Conservation (phyloP, 495 filamentous ascomycete species). For the Hypoxylon perforatum region DNA sequence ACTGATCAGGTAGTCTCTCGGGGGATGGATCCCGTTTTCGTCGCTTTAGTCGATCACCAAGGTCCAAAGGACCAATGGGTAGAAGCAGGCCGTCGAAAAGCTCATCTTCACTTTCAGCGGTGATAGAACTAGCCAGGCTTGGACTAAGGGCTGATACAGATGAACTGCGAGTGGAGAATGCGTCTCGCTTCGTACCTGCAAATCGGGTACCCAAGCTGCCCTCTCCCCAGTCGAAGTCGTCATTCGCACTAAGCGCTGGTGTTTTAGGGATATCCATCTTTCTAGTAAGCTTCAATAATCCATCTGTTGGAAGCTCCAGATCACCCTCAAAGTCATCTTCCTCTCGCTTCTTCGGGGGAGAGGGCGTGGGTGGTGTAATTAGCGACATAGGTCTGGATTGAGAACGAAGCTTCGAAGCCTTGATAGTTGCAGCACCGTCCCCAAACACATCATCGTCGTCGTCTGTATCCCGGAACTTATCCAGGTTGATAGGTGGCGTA, state of each 20-base stretch:
- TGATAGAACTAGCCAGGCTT: constrained; percentile 88
- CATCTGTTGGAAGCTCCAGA: constrained; percentile 74
- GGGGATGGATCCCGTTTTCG: constrained; percentile 66
- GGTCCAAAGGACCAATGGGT: constrained; percentile 83
- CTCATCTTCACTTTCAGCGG: constrained; percentile 94
- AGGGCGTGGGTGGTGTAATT: constrained; percentile 66
- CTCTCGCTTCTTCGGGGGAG: constrained; percentile 40
- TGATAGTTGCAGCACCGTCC: constrained; percentile 73
- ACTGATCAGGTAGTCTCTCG: constrained; percentile 47
- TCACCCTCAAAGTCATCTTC: constrained; percentile 81
- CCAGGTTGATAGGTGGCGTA: constrained; percentile 59
- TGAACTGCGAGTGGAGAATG: constrained; percentile 80
- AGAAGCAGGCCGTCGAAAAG: constrained; percentile 85
- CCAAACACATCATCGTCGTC: constrained; percentile 70
- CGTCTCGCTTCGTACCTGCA: constrained; percentile 83
- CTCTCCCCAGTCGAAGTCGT: constrained; percentile 94
- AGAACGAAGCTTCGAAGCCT: constrained; percentile 68
- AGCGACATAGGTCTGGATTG: constrained; percentile 64
- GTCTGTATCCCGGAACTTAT: constrained; percentile 69
- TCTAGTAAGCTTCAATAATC: constrained; percentile 69
- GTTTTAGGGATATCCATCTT: constrained; percentile 68
- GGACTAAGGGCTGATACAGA: constrained; percentile 90
- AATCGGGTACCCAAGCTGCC: constrained; percentile 89
- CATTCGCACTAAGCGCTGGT: constrained; percentile 65
- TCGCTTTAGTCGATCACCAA: constrained; percentile 78